Base-by-base conservation (phyloP, 1,284 basidiomycete species). In the Apiotrichum gracile region DNA sequence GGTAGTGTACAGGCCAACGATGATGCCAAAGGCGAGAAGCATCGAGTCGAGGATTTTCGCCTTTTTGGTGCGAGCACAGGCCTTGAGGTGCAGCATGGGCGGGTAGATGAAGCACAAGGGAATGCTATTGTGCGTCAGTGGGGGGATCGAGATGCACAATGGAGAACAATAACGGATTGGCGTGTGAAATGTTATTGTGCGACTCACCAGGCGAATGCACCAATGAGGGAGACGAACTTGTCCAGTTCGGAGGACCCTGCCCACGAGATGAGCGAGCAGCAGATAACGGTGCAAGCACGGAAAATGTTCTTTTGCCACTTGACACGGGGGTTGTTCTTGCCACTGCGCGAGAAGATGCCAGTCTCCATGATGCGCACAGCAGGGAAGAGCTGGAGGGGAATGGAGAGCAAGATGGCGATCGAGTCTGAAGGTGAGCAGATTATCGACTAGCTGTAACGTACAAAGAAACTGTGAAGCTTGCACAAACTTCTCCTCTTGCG, bases 301-400 rank as follows among this genome's bases (percentile, higher is more conserved):
- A 97, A 94, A 24, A 82, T 67, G 68, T 98, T 98, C 84, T 98
- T 98, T 66, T 85, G 79, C 91, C 94, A 79, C 64, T 82, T 82
- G 60, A 82, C 79, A 24, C 64, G 62, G 4, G 72, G 60, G 53
- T 77, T 76, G 56, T 74, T 64, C 58, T 97, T 96, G 65, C 92
- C 96, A 48, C 83, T 84, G 52, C 72, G 65, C 48, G 83, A 82
- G 72, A 98, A 97, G n/a, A 98, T 69, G 2, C 90, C 93, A 64
- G 94, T 94, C 79, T 99, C 96, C 77, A 98, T 84, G 70, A 99
- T 97, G 42, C 92, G 84, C 44, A 97, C 85, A 1, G 93, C 96
- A 0, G 94, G 94, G 87, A 98, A 97, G 52, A 98, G 85, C 71
- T 96, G 92, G 5, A 98, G 82, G 0, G 94, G 94, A 16, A 90